Base-by-base conservation (phyloP, 2,329 filamentous ascomycete species). In the Claviceps sp. region DNA sequence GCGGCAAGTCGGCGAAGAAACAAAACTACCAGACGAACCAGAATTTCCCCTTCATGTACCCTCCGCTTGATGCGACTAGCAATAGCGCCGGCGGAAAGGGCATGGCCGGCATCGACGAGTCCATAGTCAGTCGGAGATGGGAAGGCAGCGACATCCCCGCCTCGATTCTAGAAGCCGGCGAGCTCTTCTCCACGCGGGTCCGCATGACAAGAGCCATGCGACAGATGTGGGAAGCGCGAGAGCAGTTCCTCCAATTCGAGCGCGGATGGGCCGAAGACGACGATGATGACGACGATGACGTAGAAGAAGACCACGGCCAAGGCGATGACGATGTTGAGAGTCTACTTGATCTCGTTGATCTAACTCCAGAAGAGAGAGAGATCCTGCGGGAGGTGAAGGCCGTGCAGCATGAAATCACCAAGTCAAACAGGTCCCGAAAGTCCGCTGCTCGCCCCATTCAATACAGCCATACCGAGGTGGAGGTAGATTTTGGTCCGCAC, bases 1-100 rank as follows among this genome's bases (percentile, higher is more conserved):
- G 89, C 26, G 89, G 89, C 0, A 98, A 97, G 66, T 88, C 86
- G 50, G 90, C 86, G 1, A 98, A 98, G 74, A 98, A 98, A 65
- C 93, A 98, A 63, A 98, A 97, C 60, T 98, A 98, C 62, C 93
- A 98, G 66, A 98, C 93, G 0, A 98, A 98, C 63, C 93, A 98
- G 61, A 93, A 96, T 63, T 97, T 98, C 58, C 93, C 93, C 0
- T 97, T 98, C 63, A 82, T 98, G 71, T 98, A 98, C 60, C 93
- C 93, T 2, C 93, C 93, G 1, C 72, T 96, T 18, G 91, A 96
- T 67, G 84, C 84, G 55, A 84, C 82, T 24, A 95, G 89, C 68
- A 95, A 95, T 63, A 86, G 85, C 59, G 83, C 91, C 40, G 91
- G 93, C 49, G 91, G 91, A 1, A 96, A 95, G 64, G 90, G 90